phyloP scores from a whole-genome alignment of 768 basidiomycete species.

The Mycena maculata region DNA sequence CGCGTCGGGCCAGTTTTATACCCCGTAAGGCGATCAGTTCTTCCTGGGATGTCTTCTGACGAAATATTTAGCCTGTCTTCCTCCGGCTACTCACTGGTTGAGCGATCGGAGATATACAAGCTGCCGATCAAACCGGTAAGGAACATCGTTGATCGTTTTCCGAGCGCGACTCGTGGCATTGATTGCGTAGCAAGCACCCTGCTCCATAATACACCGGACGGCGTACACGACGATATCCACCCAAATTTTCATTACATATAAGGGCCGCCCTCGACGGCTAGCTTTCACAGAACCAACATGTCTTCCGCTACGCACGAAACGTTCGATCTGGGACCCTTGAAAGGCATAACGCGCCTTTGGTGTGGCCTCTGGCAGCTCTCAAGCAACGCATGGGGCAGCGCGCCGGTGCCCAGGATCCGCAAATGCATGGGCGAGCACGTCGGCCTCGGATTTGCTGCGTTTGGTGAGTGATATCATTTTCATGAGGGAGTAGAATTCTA shows the following conservation, averaged over 20 bases:
- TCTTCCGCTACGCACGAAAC: slow-evolving; percentile 20
- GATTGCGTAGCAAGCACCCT: no score
- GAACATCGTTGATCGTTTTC: slow-evolving; percentile 5
- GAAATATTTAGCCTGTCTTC: slow-evolving; percentile 4
- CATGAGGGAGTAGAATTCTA: no score
- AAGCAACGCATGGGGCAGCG: slow-evolving; percentile 27
- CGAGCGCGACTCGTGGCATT: background rate
- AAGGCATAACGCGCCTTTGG: slow-evolving; percentile 20
- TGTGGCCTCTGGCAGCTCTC: slow-evolving; percentile 30
- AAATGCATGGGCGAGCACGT: slow-evolving; percentile 24
- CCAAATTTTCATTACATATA: no score
- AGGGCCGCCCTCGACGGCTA: background rate
- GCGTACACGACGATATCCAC: no score
- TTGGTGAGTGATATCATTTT: slow-evolving; percentile 54
- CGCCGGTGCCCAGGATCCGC: slow-evolving; percentile 23
- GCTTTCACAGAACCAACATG: background rate
- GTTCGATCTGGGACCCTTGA: slow-evolving; percentile 22
- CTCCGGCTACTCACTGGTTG: background rate
- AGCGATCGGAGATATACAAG: slow-evolving; percentile 30
- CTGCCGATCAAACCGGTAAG: slow-evolving; percentile 28
- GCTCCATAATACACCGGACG: no score
- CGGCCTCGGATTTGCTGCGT: slow-evolving; percentile 67
- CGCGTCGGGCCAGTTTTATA: slow-evolving; percentile 23
- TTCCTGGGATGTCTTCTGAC: slow-evolving; percentile 19
- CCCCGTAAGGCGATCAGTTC: slow-evolving; percentile 16